A percentile compares a stretch with the other conserved stretches of the same genome.
These are phyloP conservation scores for Podaxis carcinomalis DNA, from an alignment of 768 basidiomycete species.

Conservation along the genomic window DNA sequence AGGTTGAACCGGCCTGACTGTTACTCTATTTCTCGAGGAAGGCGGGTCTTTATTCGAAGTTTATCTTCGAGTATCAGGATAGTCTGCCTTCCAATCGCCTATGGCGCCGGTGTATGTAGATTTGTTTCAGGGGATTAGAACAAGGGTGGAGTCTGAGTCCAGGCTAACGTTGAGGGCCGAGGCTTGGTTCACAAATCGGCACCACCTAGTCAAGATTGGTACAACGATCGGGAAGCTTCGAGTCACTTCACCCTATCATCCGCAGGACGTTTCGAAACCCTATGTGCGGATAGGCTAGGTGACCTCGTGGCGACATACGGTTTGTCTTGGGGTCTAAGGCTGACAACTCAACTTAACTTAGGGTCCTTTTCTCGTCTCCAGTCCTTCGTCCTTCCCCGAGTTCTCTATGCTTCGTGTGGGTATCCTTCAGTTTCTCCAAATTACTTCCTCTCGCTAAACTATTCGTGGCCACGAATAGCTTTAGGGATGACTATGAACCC, in stretches of 20 bases:
- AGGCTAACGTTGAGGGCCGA: too few species aligned
- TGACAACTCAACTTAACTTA: neutral
- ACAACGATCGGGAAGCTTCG: neutral
- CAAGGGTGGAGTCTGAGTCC: too few species aligned
- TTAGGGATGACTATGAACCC: neutral
- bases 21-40: too few species aligned
- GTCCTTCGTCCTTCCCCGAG: neutral
- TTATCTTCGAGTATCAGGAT: too few species aligned
- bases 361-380: neutral
- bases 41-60: neutral
- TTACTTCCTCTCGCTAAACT: too few species aligned
- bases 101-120: too few species aligned
- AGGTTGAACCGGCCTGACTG: neutral
- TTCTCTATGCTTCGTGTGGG: too few species aligned
- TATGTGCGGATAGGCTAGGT: neutral
- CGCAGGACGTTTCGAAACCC: conserved; percentile 3
- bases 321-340: neutral
- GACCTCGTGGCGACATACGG: neutral
- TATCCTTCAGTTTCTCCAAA: too few species aligned
- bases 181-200: neutral
- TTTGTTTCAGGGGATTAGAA: too few species aligned
- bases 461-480: too few species aligned
- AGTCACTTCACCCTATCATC: neutral
- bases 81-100: too few species aligned
- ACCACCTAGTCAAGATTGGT: neutral